These are phyloP conservation scores for Mycosphaerella arachidis DNA, from an alignment of 2,329 filamentous ascomycete genomes.

Conservation along the genomic window DNA sequence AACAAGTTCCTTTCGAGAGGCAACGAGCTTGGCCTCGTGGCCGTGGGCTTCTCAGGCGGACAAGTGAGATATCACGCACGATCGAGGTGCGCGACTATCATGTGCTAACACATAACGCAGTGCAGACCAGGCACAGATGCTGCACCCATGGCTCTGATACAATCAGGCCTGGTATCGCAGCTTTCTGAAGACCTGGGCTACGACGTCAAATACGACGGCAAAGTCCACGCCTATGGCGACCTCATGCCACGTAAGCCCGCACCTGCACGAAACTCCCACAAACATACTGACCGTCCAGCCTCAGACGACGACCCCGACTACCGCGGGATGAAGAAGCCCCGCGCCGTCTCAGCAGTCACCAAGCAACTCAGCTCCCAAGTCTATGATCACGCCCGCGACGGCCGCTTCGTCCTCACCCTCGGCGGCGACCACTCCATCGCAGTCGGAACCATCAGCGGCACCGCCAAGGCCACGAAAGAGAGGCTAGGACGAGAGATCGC, in stretches of 20 bases:
- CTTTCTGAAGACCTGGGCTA: slow-evolving; percentile 83
- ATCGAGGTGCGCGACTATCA: slow-evolving; percentile 3
- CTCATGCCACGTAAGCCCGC: slow-evolving; percentile 54
- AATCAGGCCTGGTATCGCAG: slow-evolving; percentile 78
- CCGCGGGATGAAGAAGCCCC: slow-evolving; percentile 92
- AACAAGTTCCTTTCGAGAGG: slow-evolving; percentile 75
- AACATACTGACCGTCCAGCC: not conserved
- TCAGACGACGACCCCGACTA: slow-evolving; percentile 64
- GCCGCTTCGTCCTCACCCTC: slow-evolving; percentile 84
- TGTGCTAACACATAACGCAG: slow-evolving; percentile 43
- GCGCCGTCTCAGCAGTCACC: slow-evolving; percentile 79
- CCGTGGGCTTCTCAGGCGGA: slow-evolving; percentile 92
- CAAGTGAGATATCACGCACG: slow-evolving; percentile 57
- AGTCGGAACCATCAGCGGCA: slow-evolving; percentile 86
- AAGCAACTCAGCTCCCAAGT: slow-evolving; percentile 74
- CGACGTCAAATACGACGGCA: slow-evolving; percentile 76
- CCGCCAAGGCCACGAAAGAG: slow-evolving; percentile 80
- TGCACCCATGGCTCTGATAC: slow-evolving; percentile 81
- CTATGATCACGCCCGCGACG: slow-evolving; percentile 76
- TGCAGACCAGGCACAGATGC: slow-evolving; percentile 89
- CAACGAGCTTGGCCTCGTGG: slow-evolving; percentile 82
- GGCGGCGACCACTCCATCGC: slow-evolving; percentile 96
- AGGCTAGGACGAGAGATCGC: slow-evolving; percentile 77
- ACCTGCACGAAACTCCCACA: not conserved
- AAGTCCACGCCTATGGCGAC: slow-evolving; percentile 76